Evolutionary conservation across 148 eudicot genomes (phyloP).

Genomic region (Persicaria maculosa): DNA sequence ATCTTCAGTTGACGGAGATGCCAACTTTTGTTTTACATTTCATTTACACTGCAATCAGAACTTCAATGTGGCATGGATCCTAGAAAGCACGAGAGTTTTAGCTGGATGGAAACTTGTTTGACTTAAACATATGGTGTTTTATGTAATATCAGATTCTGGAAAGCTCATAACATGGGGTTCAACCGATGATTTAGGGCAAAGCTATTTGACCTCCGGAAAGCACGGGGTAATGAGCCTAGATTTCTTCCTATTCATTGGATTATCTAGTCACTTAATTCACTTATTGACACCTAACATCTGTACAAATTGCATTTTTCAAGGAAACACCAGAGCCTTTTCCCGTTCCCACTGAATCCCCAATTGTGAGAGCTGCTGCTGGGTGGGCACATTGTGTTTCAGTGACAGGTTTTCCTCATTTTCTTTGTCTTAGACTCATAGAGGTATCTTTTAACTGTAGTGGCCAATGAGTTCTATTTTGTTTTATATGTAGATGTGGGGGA

Average conservation of each 20-base stretch:
- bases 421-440: neutral
- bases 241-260: neutral
- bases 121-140: neutral
- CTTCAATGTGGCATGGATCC: neutral
- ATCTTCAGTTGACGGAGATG: neutral
- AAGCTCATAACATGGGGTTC: constrained; percentile 99
- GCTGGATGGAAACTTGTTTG: neutral
- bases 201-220: constrained; percentile 90
- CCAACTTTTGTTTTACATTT: neutral
- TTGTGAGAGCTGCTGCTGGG: constrained; percentile 85
- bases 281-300: constrained; percentile 16
- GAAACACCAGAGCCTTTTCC: constrained; percentile 97
- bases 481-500: constrained; percentile 48
- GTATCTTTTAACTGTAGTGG: constrained; percentile 11
- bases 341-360: constrained; percentile 55
- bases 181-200: constrained; percentile 93
- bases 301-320: constrained; percentile 32
- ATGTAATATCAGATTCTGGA: constrained; percentile 48
- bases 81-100: neutral
- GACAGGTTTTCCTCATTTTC: constrained; percentile 51
- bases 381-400: constrained; percentile 97
- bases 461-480: constrained; percentile 7
- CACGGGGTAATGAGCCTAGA: constrained; percentile 66
- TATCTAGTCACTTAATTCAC: neutral
- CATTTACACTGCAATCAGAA: neutral